Evolutionary conservation across 805 yeast genomes (phyloP).

Genomic region (Hanseniaspora vineae): DNA sequence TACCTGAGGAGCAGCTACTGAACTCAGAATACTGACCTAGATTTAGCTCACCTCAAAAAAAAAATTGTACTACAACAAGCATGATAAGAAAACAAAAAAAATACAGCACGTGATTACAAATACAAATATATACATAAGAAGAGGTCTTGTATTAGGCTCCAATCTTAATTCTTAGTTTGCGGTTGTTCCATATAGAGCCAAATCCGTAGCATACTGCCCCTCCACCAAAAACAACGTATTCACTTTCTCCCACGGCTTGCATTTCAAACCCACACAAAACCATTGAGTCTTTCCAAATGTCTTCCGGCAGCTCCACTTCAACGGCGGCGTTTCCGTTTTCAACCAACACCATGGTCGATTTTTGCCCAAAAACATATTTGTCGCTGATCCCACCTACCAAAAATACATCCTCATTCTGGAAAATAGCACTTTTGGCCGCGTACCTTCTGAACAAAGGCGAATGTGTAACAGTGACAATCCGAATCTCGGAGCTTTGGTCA

Average conservation of each 20-base stretch:
- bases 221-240: conserved; percentile 36
- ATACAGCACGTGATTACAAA: not conserved
- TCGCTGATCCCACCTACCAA: conserved; percentile 49
- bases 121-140: not conserved
- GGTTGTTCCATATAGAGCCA: conserved; percentile 42
- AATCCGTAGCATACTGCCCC: conserved; percentile 79
- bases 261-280: conserved; percentile 44
- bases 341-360: conserved; percentile 26
- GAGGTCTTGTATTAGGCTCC: not conserved
- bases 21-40: too few species aligned
- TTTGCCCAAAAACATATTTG: conserved; percentile 19
- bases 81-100: not conserved
- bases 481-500: conserved; percentile 11
- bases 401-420: conserved; percentile 26
- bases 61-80: too few species aligned
- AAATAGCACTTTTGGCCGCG: conserved; percentile 31
- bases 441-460: conserved; percentile 31
- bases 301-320: conserved; percentile 22
- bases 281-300: conserved; percentile 30
- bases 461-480: conserved; percentile 16
- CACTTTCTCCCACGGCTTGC: conserved; percentile 13
- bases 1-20: too few species aligned
- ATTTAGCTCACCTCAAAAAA: too few species aligned
- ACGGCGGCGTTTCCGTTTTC: conserved; percentile 8
- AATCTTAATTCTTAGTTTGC: conserved; percentile 6